A percentile compares a stretch with the other conserved stretches of the same genome.
These are phyloP conservation scores for Ceratocystis albifundus DNA, from an alignment of 2,329 filamentous ascomycete genomes.

Conservation along the genomic window DNA sequence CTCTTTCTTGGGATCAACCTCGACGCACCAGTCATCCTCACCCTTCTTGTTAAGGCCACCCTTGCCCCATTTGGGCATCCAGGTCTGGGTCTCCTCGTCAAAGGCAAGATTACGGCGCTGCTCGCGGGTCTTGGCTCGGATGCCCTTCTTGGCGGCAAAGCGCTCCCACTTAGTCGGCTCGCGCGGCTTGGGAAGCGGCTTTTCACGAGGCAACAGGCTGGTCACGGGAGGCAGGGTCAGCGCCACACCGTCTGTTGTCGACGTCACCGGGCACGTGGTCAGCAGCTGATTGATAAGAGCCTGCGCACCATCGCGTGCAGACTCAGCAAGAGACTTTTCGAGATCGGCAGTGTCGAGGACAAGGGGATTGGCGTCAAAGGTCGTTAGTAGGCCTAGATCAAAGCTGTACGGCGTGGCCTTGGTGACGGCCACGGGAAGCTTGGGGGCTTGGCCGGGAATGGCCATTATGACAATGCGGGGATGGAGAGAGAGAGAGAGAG, in stretches of 20 bases:
- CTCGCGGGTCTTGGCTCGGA: conserved; percentile 76
- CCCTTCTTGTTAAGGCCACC: conserved; percentile 78
- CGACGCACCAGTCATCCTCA: conserved; percentile 79
- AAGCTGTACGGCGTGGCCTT: conserved; percentile 88
- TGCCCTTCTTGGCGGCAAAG: conserved; percentile 95
- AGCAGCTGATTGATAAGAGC: conserved; percentile 89
- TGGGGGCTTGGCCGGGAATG: conserved; percentile 33
- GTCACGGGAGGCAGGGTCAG: conserved; percentile 61
- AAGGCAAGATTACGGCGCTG: conserved; percentile 63
- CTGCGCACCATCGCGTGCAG: conserved; percentile 83
- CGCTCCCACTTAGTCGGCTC: conserved; percentile 87
- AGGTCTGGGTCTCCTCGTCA: conserved; percentile 74
- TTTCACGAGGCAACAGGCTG: conserved; percentile 75
- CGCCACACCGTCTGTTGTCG: conserved; percentile 58
- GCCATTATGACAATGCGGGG: conserved; percentile 28
- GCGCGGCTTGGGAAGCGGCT: conserved; percentile 73
- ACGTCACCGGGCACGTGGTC: conserved; percentile 68
- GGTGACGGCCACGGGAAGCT: conserved; percentile 53
- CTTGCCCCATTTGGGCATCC: conserved; percentile 92
- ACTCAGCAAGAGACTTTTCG: conserved; percentile 57
- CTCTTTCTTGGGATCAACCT: conserved; percentile 72
- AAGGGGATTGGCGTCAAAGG: conserved; percentile 77
- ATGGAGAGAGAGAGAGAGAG: neutral
- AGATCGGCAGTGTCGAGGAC: conserved; percentile 41
- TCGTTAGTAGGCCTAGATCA: conserved; percentile 79